phyloP scores from a whole-genome alignment of 805 yeast genomes.

The Metschnikowia shivogae region DNA sequence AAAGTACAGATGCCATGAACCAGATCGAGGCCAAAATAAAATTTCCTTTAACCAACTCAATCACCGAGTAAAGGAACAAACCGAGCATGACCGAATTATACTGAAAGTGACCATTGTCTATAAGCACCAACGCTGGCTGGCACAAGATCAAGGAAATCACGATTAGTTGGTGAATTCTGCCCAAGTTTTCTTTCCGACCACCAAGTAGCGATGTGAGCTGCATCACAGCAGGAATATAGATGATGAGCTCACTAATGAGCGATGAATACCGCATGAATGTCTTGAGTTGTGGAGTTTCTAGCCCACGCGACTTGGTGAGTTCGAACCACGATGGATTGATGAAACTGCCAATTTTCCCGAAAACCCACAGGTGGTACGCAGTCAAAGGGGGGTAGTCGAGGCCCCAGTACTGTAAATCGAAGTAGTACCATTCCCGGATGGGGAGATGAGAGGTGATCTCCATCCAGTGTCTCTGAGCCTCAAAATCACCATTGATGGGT shows the following conservation, averaged over 20 bases:
- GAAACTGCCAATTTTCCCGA: constrained; percentile 68
- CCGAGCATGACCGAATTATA: constrained; percentile 95
- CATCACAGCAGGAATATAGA: constrained; percentile 78
- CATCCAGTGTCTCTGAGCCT: constrained; percentile 98
- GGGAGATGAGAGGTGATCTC: constrained; percentile 82
- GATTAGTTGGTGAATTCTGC: constrained; percentile 71
- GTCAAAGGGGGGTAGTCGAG: constrained; percentile 96
- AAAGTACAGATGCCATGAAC: constrained; percentile 73
- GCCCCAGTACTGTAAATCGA: constrained; percentile 92
- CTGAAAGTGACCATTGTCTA: constrained; percentile 98
- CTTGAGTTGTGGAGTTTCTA: constrained; percentile 63
- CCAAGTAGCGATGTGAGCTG: constrained; percentile 71
- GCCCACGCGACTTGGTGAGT: constrained; percentile 68
- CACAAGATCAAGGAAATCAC: constrained; percentile 75
- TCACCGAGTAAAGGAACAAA: constrained; percentile 62
- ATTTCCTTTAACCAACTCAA: constrained; percentile 59
- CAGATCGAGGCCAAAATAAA: constrained; percentile 66
- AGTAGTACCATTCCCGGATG: constrained; percentile 76
- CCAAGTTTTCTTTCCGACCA: constrained; percentile 42
- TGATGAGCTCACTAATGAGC: constrained; percentile 63
- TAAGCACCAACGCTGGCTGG: constrained; percentile 76
- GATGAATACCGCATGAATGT: constrained; percentile 83
- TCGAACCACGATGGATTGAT: constrained; percentile 74
- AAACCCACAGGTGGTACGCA: constrained; percentile 82
- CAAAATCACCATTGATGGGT: constrained; percentile 93